Percentiles rank a stretch among this genome's conserved stretches.
Conservation (phyloP, 345 rosid species). For the Leavenworthia alabamica region DNA sequence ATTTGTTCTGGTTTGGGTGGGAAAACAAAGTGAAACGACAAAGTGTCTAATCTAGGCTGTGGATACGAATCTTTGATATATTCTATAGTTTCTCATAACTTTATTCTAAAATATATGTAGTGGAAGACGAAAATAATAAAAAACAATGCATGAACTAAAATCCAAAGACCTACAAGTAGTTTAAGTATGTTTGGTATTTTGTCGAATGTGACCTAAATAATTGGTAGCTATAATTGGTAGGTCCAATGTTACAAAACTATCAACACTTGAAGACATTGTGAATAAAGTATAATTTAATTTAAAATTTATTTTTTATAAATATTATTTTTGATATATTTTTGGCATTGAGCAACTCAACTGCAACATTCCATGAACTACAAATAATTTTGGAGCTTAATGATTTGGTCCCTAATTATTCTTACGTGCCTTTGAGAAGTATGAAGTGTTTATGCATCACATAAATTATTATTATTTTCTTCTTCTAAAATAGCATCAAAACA, state of each 20-base stretch:
- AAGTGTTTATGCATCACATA: not conserved
- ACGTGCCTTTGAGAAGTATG: not conserved
- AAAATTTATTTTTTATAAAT: too few species aligned
- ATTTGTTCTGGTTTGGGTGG: conserved; percentile 22
- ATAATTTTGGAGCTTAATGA: not conserved
- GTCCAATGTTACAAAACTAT: conserved; percentile 13
- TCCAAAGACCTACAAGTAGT: conserved; percentile 20
- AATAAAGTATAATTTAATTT: not conserved
- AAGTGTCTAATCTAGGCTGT: conserved; percentile 15
- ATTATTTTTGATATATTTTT: not conserved
- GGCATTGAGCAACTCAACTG: not conserved
- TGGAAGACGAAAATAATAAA: not conserved
- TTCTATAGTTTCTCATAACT: not conserved
- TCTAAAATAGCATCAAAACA: not conserved
- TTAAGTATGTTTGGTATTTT: conserved; percentile 24
- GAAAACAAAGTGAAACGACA: conserved; percentile 29
- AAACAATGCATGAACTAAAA: not conserved
- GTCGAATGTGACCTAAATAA: conserved; percentile 21
- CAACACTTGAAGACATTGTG: not conserved
- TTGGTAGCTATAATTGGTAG: conserved; percentile 25
- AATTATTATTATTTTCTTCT: not conserved
- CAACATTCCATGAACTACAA: not conserved
- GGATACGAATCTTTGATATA: conserved; percentile 17
- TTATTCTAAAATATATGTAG: conserved; percentile 11
- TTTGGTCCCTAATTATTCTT: not conserved